These are phyloP conservation scores for Pisolithus thermaeus DNA, from an alignment of 1,284 basidiomycete genomes.

Conservation along the genomic window DNA sequence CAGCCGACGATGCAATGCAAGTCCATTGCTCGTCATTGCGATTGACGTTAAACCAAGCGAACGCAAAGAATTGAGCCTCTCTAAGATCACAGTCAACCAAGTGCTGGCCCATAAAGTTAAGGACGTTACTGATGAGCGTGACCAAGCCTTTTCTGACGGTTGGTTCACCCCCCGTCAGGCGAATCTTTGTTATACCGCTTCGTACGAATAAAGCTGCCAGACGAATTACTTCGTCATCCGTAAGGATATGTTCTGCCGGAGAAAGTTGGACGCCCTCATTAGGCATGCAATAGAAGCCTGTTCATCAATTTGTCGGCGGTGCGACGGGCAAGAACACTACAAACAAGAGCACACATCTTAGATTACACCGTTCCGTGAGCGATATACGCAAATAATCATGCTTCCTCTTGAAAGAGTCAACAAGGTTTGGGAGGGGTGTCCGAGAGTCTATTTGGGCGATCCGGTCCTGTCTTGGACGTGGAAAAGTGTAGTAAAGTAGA, in stretches of 20 bases:
- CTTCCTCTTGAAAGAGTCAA: slow-evolving; percentile 63
- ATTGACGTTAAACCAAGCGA: slow-evolving; percentile 65
- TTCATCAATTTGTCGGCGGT: not conserved
- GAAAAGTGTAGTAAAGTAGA: not conserved
- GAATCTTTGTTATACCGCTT: slow-evolving; percentile 80
- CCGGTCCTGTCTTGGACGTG: slow-evolving; percentile 22
- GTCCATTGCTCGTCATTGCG: slow-evolving; percentile 84
- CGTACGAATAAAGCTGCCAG: slow-evolving; percentile 76
- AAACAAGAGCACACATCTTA: slow-evolving; percentile 57
- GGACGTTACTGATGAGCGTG: slow-evolving; percentile 56
- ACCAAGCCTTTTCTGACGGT: slow-evolving; percentile 77
- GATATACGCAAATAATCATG: slow-evolving; percentile 86
- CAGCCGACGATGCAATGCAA: slow-evolving; percentile 69
- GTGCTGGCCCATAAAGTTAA: slow-evolving; percentile 1
- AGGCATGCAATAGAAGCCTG: slow-evolving; percentile 91
- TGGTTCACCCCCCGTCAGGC: slow-evolving; percentile 86
- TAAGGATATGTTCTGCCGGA: slow-evolving; percentile 62
- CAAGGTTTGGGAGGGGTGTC: slow-evolving; percentile 43
- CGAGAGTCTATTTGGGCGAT: slow-evolving; percentile 50
- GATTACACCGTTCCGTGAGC: slow-evolving; percentile 81
- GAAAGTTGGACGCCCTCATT: slow-evolving; percentile 74
- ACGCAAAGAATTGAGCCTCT: slow-evolving; percentile 50
- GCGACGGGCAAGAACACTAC: not conserved
- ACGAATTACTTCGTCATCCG: slow-evolving; percentile 71
- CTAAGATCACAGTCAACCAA: slow-evolving; percentile 32